These are phyloP conservation scores for Graphium sp. DNA, from an alignment of 2,329 filamentous ascomycete species.

Conservation along the genomic window DNA sequence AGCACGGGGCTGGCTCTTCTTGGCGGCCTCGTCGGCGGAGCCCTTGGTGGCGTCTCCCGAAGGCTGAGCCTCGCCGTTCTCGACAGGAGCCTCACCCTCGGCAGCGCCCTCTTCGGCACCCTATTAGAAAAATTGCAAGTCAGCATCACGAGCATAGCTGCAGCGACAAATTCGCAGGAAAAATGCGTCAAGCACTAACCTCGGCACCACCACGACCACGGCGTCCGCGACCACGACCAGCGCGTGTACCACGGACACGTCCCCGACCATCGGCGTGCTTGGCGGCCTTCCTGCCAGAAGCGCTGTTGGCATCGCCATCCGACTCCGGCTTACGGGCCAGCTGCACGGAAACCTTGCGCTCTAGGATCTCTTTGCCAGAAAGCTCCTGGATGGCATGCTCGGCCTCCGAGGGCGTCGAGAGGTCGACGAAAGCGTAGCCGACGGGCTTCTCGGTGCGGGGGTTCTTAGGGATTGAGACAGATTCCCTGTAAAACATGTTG, in stretches of 20 bases:
- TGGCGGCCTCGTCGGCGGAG: constrained; percentile 41
- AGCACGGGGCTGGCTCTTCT: constrained; percentile 36
- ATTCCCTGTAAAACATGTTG: constrained; percentile 72
- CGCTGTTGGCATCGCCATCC: constrained; percentile 59
- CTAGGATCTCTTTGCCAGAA: constrained; percentile 92
- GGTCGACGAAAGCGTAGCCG: constrained; percentile 97
- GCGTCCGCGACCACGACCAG: constrained; percentile 52
- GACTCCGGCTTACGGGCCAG: constrained; percentile 94
- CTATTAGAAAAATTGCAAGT: constrained; percentile 10
- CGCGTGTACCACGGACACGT: constrained; percentile 50
- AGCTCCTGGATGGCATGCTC: constrained; percentile 91
- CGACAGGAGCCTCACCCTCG: constrained; percentile 29
- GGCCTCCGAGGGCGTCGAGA: constrained; percentile 85
- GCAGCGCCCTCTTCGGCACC: constrained; percentile 13
- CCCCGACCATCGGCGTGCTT: constrained; percentile 48
- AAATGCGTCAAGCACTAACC: constrained; percentile 8
- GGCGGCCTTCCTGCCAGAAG: constrained; percentile 55
- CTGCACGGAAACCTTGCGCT: constrained; percentile 98
- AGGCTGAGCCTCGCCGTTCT: constrained; percentile 36
- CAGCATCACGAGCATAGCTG: no score
- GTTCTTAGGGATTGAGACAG: constrained; percentile 98
- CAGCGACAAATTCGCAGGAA: neutral
- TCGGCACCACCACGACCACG: constrained; percentile 43
- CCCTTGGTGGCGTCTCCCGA: constrained; percentile 42
- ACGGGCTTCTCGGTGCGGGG: constrained; percentile 96